Conservation (phyloP, 2,329 filamentous ascomycete species). For the Westerdykella sp. region DNA sequence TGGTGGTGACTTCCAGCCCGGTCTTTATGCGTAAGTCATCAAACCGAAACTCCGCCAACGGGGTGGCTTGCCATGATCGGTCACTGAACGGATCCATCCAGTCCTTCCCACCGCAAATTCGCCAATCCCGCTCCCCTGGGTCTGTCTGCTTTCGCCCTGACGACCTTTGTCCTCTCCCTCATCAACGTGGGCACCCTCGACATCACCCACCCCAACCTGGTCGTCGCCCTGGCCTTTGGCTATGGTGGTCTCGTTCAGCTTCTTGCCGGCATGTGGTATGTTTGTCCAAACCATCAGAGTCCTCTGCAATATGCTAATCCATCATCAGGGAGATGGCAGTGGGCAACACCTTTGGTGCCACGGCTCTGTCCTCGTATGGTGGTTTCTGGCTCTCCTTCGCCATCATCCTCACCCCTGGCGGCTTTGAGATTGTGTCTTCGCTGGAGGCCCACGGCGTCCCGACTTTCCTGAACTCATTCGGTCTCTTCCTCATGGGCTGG, state of each 20-base stretch:
- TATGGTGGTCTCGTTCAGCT: conserved; percentile 49
- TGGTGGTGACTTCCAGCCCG: conserved; percentile 49
- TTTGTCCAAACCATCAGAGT: conserved; percentile 6
- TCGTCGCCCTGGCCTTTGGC: conserved; percentile 45
- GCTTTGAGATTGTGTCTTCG: conserved; percentile 43
- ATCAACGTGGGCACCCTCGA: conserved; percentile 44
- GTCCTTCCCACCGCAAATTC: conserved; percentile 41
- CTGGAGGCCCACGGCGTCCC: conserved; percentile 34
- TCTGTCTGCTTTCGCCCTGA: conserved; percentile 58
- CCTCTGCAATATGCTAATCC: conserved; percentile 3
- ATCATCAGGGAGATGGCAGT: conserved; percentile 46
- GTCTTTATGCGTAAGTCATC: conserved; percentile 39
- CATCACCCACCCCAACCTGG: conserved; percentile 41
- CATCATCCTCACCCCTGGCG: conserved; percentile 52
- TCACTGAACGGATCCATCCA: conserved; percentile 1
- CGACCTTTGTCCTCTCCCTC: conserved; percentile 54
- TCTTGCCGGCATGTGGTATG: conserved; percentile 51
- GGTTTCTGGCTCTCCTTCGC: conserved; percentile 58
- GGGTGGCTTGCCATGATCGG: neutral
- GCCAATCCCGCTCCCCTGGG: conserved; percentile 57
- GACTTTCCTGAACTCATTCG: conserved; percentile 47
- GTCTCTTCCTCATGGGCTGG: conserved; percentile 55
- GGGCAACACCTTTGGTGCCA: conserved; percentile 59
- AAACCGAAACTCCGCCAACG: neutral
- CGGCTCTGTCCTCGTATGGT: conserved; percentile 55